Base-by-base conservation (phyloP, 1,284 basidiomycete species). In the Ustilago nuda region DNA sequence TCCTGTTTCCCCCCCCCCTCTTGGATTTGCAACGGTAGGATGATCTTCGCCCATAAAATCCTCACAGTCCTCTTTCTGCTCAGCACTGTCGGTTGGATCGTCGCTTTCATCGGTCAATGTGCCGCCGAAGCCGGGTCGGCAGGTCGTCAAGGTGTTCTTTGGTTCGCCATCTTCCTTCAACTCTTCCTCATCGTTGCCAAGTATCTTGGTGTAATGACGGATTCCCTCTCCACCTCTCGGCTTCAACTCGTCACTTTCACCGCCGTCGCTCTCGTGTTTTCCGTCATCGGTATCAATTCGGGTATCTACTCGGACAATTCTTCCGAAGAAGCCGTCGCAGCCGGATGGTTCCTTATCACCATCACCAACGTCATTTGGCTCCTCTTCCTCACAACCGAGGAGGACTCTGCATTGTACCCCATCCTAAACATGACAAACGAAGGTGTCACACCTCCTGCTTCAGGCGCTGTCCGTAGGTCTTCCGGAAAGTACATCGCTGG, bases 341-440 rank as follows among this genome's bases (percentile, higher is more conserved):
- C 93, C 6, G 96, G 96, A 74, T 98, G 94, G 93, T 90, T 99
- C 82, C 90, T 99, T 74, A 90, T 96, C 61, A 89, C 94, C 37
- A 90, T 98, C 72, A 93, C 95, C 58, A 88, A 90, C 81, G 87
- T 98, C 84, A 87, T 98, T 72, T 98, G 95, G 95, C 90, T 97
- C 23, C 90, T 98, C 72, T 98, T 94, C 89, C 94, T 99, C 86
- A 96, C 95, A 5, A 92, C 94, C 1, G 95, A 98, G 84, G 95
- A 98, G 81, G 94, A 95, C 84, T 93, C 94, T 1, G 90, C 93
- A 76, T 87, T 91, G 56, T 90, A 94, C 62, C 89, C 93, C 85
- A 81, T 96, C 68, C 92, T 98, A 89, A 94, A 94, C 86, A 90
- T 91, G 78, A 94, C 94, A 62, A 94, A 93, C 30, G 93, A 93